Conservation (phyloP, 2,329 filamentous ascomycete genomes). For the Trichoderma brevicompactum region DNA sequence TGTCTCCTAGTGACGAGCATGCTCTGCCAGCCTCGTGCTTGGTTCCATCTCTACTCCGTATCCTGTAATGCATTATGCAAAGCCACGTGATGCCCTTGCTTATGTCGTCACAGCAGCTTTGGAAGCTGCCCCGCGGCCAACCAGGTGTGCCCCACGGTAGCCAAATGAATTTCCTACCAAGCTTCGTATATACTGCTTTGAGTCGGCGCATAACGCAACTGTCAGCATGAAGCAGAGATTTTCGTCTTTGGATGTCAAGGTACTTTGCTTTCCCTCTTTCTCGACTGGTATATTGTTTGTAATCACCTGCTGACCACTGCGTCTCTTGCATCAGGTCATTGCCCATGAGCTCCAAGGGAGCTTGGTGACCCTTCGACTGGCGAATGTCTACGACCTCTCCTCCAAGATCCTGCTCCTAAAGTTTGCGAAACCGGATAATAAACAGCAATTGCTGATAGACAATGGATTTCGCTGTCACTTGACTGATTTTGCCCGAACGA, state of each 20-base stretch:
- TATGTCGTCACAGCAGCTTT: conserved; percentile 20
- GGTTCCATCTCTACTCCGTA: not conserved
- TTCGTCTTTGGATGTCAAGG: conserved; percentile 78
- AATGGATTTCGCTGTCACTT: conserved; percentile 95
- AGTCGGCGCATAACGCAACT: conserved; percentile 1
- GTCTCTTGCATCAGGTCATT: conserved; percentile 68
- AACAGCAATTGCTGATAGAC: conserved; percentile 90
- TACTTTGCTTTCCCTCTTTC: conserved; percentile 36
- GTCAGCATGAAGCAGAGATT: conserved; percentile 75
- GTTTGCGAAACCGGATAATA: conserved; percentile 85
- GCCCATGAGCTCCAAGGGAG: conserved; percentile 84
- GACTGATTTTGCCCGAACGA: conserved; percentile 86
- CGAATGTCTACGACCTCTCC: conserved; percentile 95
- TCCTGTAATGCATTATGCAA: not conserved
- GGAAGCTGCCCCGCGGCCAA: conserved; percentile 27
- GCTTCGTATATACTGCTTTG: conserved; percentile 4
- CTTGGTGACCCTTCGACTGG: conserved; percentile 77
- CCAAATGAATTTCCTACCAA: conserved; percentile 3
- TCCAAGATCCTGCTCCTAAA: conserved; percentile 95
- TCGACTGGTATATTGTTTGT: not conserved
- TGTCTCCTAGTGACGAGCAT: not conserved
- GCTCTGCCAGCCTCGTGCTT: not conserved
- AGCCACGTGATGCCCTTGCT: conserved; percentile 22
- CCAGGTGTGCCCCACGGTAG: conserved; percentile 26
- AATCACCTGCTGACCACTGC: not conserved